Base-by-base conservation (phyloP, 192 early-diverging fungal species). In the Rhizophagus clarus region DNA sequence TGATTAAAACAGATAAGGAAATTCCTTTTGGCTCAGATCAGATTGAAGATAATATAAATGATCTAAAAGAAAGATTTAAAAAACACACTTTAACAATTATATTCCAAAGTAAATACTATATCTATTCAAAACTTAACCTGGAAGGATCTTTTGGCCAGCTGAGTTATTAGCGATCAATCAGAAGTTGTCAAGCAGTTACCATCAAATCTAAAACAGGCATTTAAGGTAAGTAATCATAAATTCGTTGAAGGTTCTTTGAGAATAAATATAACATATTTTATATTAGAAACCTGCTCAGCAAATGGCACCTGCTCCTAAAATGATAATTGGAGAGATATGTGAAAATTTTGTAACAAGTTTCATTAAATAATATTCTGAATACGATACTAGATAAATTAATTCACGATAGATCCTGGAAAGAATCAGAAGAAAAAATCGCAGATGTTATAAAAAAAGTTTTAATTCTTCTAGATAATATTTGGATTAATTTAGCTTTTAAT, bases 401-500 rank as follows among this genome's bases (percentile, higher is more conserved):
- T 72, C 42, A 49, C 5, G 26, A 72, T 72, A 26, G 70, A 28
- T 24, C n/a, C 3, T 40, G 70, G 22, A 49, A 40, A 72, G 26
- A 72, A 0, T 8, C 40, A 2, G 40, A 71, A 37, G 9, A 71
- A 37, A n/a, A 71, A 71, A 71, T 71, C 10, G 0, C 34, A 20
- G 11, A 24, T 32, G 40, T 71, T 37, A 32, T 71, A 71, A 37
- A 71, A n/a, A 15, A 71, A 71, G 24, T 71, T 71, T 37, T 71
- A 34, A 47, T 12, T 71, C 17, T 37, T 37, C 3, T 71, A 5
- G 14, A 71, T 26, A 37, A 71, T 71, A 37, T 71, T 71, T 71
- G 69, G 69, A 71, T n/a, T 71, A 71, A 71, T 2, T 37, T 15
- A 71, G 40, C 69, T 47, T 24, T 71, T 71, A 47, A 31, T 37